phyloP scores from a whole-genome alignment of 371 early-diverging fungal species.

The Thermomucor indicae-seudaticae region DNA sequence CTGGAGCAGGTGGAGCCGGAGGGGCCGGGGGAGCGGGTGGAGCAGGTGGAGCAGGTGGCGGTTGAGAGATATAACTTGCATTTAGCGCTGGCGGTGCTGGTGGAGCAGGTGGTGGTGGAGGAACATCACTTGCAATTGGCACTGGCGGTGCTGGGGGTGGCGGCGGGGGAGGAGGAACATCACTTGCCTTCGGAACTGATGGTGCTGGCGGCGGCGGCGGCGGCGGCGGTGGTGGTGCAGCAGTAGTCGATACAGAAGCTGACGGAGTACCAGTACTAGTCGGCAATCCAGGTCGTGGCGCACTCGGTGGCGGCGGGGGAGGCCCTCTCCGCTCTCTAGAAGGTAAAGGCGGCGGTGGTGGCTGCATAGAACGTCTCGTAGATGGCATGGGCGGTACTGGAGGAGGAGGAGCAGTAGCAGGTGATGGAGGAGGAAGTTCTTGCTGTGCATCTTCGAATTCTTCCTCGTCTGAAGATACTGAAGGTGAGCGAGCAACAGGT shows the following conservation, averaged over 20 bases:
- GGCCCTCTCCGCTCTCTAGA: constrained; percentile 21
- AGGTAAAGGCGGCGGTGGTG: too few species aligned
- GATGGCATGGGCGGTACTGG: constrained; percentile 19
- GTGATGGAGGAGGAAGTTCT: background rate
- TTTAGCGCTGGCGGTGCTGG: constrained; percentile 14
- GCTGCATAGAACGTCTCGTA: too few species aligned
- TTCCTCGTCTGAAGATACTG: background rate
- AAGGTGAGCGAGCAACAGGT: background rate
- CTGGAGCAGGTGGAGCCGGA: constrained; percentile 17
- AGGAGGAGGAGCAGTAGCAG: background rate
- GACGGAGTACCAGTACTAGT: background rate
- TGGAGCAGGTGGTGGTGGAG: constrained; percentile 18
- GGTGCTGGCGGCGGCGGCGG: constrained; percentile 32
- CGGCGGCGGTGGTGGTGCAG: constrained; percentile 5
- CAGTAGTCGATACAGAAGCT: background rate
- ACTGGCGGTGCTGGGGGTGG: constrained; percentile 8
- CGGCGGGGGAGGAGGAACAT: constrained; percentile 8
- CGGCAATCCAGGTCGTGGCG: background rate
- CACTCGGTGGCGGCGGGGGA: constrained; percentile 20
- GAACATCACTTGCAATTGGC: background rate
- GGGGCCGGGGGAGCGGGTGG: constrained; percentile 7
- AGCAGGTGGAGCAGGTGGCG: constrained; percentile 17
- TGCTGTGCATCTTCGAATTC: background rate
- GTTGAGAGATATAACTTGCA: constrained; percentile 3
- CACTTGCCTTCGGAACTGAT: constrained; percentile 1